These are phyloP conservation scores for Heliamphora pulchella DNA, from an alignment of 179 eudicot genomes.

Conservation along the genomic window DNA sequence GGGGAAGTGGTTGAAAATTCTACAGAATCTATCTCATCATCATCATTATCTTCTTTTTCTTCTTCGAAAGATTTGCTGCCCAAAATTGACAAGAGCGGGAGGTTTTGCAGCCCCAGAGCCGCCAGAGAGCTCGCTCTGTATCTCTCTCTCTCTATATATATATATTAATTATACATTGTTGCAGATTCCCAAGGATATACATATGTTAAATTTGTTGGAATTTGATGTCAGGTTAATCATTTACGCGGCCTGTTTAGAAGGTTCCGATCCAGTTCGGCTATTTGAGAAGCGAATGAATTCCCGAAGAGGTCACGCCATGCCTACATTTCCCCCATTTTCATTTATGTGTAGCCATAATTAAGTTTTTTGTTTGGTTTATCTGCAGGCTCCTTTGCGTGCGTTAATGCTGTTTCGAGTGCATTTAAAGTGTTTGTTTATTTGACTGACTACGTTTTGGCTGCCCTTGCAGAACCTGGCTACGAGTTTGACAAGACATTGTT, in stretches of 20 bases:
- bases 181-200: too few species aligned
- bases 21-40: neutral
- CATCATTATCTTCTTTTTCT: neutral
- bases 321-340: neutral
- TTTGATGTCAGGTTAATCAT: constrained; percentile 41
- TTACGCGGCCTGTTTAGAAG: constrained; percentile 79
- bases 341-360: neutral
- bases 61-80: constrained; percentile 34
- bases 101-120: constrained; percentile 90
- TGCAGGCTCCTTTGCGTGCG: too few species aligned
- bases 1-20: constrained; percentile 16
- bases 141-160: neutral
- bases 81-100: constrained; percentile 69
- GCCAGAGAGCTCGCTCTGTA: constrained; percentile 90
- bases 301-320: constrained; percentile 40
- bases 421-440: neutral
- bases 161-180: too few species aligned
- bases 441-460: neutral
- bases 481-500: constrained; percentile 56
- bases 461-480: constrained; percentile 46
- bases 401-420: constrained; percentile 8
- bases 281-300: constrained; percentile 70
- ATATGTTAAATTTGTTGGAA: neutral
- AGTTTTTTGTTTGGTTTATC: neutral
- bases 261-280: constrained; percentile 75